Evolutionary conservation across 2,329 filamentous ascomycete genomes (phyloP), one percentile per base, ranked within the genome.

Genomic region (Colletotrichum sp.): DNA sequence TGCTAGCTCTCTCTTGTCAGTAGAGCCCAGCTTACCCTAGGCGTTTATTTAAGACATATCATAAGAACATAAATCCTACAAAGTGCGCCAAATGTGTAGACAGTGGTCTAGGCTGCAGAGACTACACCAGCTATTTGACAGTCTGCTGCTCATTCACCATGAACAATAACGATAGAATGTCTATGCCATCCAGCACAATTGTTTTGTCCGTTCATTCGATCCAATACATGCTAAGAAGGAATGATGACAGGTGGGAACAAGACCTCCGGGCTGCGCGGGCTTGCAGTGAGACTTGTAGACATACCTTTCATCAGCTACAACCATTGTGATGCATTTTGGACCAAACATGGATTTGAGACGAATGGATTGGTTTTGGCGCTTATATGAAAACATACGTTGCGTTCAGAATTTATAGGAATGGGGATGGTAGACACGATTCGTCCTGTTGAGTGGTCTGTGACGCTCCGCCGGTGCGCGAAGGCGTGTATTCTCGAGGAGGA

Each of bases 391-490:
- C 18, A 44, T n/a, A 0, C 9, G 9, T 6, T n/a, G 18, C 5
- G 18, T 44, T 44, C 0, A 6, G 9, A 10, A 12, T 1, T 12
- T n/a, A 44, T n/a, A n/a, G 9, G 3, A 10, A n/a, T 3, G 3
- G 2, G 39, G 18, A 6, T 0, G 1, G 5, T n/a, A 3, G 39
- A 10, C 5, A n/a, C 3, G 39, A n/a, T 1, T n/a, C 2, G 0
- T 44, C 5, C 3, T 44, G 5, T 44, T 10, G 9, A 44, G 39
- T n/a, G 9, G 39, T 44, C 39, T 44, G 39, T 3, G 5, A 44
- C 9, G 39, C 39, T 2, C 9, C 18, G 18, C 39, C 3, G 0
- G 5, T 3, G 3, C 18, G 39, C 39, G 39, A 44, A 44, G 39
- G 5, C 9, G 5, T 44, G 39, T n/a, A 1, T 44, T 12, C 18